Conservation (phyloP, 2,329 filamentous ascomycete species). For the Arthrobotrys conoides region DNA sequence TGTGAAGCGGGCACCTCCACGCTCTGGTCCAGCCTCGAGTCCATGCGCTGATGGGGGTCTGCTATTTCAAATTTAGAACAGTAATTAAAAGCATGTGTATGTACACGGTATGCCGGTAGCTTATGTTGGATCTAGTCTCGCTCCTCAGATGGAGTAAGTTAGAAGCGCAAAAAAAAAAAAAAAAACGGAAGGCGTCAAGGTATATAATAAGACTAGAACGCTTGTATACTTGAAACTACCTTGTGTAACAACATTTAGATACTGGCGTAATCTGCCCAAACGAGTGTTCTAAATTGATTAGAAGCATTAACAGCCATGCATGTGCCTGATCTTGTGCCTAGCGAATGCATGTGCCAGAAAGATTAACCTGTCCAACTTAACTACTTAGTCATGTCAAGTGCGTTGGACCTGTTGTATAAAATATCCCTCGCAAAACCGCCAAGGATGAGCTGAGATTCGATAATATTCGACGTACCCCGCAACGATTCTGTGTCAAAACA, state of each 20-base stretch:
- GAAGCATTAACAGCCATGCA: neutral
- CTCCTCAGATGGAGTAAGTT: too few species aligned
- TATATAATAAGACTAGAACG: too few species aligned
- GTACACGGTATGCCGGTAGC: too few species aligned
- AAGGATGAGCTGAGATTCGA: constrained; percentile 5
- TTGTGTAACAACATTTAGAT: constrained; percentile 2
- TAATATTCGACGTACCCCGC: constrained; percentile 14
- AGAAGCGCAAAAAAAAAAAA: neutral
- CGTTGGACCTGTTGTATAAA: constrained; percentile 2
- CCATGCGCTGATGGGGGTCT: too few species aligned
- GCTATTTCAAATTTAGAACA: neutral
- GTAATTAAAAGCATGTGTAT: neutral
- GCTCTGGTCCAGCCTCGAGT: too few species aligned
- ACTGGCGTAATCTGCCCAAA: neutral
- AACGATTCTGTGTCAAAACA: constrained; percentile 1
- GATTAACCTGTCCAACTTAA: neutral
- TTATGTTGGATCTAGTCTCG: too few species aligned
- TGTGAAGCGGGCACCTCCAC: neutral
- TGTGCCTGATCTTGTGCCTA: neutral
- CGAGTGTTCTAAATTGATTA: neutral
- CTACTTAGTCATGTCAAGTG: too few species aligned
- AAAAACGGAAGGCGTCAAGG: neutral
- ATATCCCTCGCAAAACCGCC: constrained; percentile 17
- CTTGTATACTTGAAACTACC: neutral
- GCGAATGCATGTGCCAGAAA: neutral